A percentile compares a stretch with the other conserved stretches of the same genome.
Conservation (phyloP, 1,139 yeast species). For the Spencermartinsiella ligniputridi region DNA sequence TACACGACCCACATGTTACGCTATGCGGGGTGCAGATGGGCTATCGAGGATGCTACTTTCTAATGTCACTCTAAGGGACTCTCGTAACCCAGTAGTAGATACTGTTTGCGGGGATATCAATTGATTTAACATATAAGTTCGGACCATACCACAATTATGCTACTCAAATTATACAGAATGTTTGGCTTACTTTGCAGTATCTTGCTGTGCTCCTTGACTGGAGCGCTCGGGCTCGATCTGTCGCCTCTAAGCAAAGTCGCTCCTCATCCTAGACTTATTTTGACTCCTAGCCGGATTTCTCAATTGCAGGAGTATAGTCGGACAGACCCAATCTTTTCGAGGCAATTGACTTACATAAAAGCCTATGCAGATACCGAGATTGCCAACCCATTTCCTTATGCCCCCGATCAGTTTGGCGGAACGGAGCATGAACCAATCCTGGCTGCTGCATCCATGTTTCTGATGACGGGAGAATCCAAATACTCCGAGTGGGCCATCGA, state of each 20-base stretch:
- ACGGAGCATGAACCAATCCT: not conserved
- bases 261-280: not conserved
- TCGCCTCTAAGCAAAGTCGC: not conserved
- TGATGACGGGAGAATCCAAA: not conserved
- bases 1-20: too few relatives aligned
- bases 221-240: too few relatives aligned
- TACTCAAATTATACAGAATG: too few relatives aligned
- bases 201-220: too few relatives aligned
- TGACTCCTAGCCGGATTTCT: not conserved
- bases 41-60: too few relatives aligned
- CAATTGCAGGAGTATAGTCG: not conserved
- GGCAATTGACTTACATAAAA: not conserved
- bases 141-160: too few relatives aligned
- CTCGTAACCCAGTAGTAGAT: too few relatives aligned
- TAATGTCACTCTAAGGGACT: too few relatives aligned
- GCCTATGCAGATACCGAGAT: not conserved
- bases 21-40: too few relatives aligned
- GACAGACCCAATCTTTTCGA: not conserved
- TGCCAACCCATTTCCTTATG: not conserved
- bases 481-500: constrained; percentile 1
- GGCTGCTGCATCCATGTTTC: not conserved
- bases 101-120: too few relatives aligned
- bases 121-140: too few relatives aligned
- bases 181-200: too few relatives aligned
- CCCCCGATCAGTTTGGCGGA: not conserved